Evolutionary conservation across 495 filamentous ascomycete genomes (phyloP).

Genomic region (Thermothielavioides terrestris): DNA sequence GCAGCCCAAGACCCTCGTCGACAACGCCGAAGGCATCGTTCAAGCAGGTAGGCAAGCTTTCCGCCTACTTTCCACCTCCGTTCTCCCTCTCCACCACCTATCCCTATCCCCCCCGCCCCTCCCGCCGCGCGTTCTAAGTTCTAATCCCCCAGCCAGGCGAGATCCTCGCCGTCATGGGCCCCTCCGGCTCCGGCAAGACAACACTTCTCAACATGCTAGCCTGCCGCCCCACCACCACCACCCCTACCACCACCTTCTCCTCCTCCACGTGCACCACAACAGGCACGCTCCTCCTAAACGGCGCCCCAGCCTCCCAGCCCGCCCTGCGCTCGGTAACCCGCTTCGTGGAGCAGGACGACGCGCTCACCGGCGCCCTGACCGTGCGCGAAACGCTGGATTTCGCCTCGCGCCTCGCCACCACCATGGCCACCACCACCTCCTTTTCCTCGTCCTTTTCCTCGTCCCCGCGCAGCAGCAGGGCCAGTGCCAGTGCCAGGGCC

Average conservation of each 20-base stretch:
- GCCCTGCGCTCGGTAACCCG: slow-evolving; percentile 47
- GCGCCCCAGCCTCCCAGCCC: slow-evolving; percentile 25
- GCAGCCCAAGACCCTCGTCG: slow-evolving; percentile 45
- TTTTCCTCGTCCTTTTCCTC: background rate
- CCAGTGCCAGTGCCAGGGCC: slow-evolving; percentile 22
- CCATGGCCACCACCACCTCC: slow-evolving; percentile 13
- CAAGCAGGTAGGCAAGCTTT: slow-evolving; percentile 37
- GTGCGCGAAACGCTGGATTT: slow-evolving; percentile 70
- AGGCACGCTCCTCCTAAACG: slow-evolving; percentile 51
- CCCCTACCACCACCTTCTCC: background rate
- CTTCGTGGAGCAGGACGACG: slow-evolving; percentile 83
- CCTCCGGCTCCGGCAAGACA: slow-evolving; percentile 68
- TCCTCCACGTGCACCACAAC: background rate
- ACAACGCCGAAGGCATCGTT: slow-evolving; percentile 43
- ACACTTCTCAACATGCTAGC: slow-evolving; percentile 70
- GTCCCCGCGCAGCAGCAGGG: background rate
- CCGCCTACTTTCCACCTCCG: background rate
- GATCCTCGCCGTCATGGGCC: slow-evolving; percentile 68
- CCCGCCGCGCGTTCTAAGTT: background rate
- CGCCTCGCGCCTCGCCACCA: slow-evolving; percentile 64
- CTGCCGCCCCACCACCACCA: slow-evolving; percentile 50
- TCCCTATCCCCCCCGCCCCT: background rate
- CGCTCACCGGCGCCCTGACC: slow-evolving; percentile 67
- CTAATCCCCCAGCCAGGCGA: slow-evolving; percentile 43
- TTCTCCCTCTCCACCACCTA: background rate